Conservation (phyloP, 2,329 filamentous ascomycete species). For the Fusarium nurragi region DNA sequence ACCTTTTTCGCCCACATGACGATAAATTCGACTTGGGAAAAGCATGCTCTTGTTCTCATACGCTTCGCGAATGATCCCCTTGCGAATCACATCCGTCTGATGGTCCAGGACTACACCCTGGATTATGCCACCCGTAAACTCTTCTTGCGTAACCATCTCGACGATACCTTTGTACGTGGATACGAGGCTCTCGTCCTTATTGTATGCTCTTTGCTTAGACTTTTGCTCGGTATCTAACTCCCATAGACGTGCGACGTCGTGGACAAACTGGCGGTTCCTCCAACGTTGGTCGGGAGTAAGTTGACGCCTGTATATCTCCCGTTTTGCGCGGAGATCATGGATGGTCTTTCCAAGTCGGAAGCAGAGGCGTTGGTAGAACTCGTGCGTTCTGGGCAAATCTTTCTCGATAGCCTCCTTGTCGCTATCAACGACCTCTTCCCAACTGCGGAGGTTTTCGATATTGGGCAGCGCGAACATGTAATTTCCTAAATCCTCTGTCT, state of each 20-base stretch:
- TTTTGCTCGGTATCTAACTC: conserved; percentile 20
- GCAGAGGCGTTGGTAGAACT: conserved; percentile 46
- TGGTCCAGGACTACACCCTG: conserved; percentile 13
- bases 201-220: too few relatives aligned
- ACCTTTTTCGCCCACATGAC: conserved; percentile 30
- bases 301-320: not conserved
- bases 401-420: not conserved
- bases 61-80: conserved; percentile 56
- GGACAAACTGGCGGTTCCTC: conserved; percentile 25
- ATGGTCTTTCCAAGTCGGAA: conserved; percentile 54
- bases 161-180: conserved; percentile 46
- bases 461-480: conserved; percentile 32
- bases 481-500: conserved; percentile 11
- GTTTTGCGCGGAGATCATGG: conserved; percentile 12
- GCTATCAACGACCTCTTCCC: not conserved
- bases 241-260: conserved; percentile 24
- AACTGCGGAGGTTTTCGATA: conserved; percentile 16
- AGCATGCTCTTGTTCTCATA: conserved; percentile 55
- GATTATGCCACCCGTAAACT: not conserved
- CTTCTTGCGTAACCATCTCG: conserved; percentile 45
- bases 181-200: conserved; percentile 26
- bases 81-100: conserved; percentile 46
- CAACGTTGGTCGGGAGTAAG: conserved; percentile 20
- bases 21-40: conserved; percentile 50
- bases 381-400: conserved; percentile 13